Evolutionary conservation across 2,329 filamentous ascomycete species (phyloP).

Genomic region (Emmonsia crescens): DNA sequence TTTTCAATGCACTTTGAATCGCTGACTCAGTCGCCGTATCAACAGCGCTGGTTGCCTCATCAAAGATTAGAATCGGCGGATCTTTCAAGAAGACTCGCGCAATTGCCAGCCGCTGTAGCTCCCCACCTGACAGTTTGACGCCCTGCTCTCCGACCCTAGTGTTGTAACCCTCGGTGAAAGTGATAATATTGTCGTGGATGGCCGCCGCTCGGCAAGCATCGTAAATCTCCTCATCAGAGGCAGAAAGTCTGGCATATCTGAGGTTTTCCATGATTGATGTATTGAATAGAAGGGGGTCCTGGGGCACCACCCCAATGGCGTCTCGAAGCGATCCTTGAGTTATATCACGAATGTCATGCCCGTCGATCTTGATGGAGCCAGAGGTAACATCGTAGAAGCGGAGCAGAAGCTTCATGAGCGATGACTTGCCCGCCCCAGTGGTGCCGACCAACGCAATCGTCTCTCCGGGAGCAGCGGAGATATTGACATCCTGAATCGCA

Average conservation of each 20-base stretch:
- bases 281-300: not conserved
- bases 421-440: not conserved
- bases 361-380: not conserved
- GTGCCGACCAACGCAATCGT: not conserved
- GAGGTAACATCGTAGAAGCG: not conserved
- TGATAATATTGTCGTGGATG: not conserved
- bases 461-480: not conserved
- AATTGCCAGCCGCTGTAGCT: not conserved
- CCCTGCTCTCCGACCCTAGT: not conserved
- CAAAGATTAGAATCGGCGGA: not conserved
- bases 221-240: not conserved
- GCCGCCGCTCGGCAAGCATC: not conserved
- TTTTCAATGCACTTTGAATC: not conserved
- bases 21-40: not conserved
- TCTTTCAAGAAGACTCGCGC: not conserved
- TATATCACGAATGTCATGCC: not conserved
- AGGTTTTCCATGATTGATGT: not conserved
- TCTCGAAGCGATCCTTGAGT: not conserved
- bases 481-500: not conserved
- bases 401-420: not conserved
- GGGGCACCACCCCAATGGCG: not conserved
- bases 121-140: not conserved
- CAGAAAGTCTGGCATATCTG: not conserved
- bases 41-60: slow-evolving; percentile 3
- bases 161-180: not conserved